phyloP scores from a whole-genome alignment of 2,329 filamentous ascomycete species.

The Ophiocordyceps unilateralis region DNA sequence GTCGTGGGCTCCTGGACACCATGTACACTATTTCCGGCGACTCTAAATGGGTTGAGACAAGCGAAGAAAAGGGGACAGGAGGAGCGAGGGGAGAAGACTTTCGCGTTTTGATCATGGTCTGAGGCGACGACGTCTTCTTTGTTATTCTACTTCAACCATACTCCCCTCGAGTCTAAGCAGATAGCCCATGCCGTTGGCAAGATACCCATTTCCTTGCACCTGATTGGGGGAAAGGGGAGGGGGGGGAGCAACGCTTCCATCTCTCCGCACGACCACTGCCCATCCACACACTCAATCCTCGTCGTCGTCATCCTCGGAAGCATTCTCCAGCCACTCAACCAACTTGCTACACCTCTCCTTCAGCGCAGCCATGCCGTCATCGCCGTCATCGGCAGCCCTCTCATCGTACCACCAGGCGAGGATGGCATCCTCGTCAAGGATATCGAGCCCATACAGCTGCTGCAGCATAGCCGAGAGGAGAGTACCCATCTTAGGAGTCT shows the following conservation, averaged over 20 bases:
- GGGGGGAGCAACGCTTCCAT: too few species aligned
- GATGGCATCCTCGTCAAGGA: conserved; percentile 79
- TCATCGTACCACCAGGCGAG: conserved; percentile 75
- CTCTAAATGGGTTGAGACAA: too few species aligned
- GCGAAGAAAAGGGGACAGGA: background rate
- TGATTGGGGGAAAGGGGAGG: too few species aligned
- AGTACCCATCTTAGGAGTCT: conserved; percentile 40
- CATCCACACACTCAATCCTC: conserved; percentile 36
- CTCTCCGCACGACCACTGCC: background rate
- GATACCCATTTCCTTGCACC: too few species aligned
- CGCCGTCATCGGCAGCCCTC: conserved; percentile 41
- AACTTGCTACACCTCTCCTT: conserved; percentile 60
- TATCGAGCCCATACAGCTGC: conserved; percentile 68
- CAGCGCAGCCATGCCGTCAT: conserved; percentile 50
- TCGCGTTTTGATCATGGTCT: background rate
- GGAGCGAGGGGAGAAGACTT: background rate
- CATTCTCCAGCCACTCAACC: conserved; percentile 71
- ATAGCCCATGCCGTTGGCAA: too few species aligned
- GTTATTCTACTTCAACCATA: too few species aligned
- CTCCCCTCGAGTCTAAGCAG: too few species aligned
- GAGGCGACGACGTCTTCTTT: background rate
- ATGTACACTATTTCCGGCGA: too few species aligned
- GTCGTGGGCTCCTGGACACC: too few species aligned
- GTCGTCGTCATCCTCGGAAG: conserved; percentile 52
- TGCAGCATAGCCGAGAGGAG: conserved; percentile 67